Evolutionary conservation across 2,329 filamentous ascomycete genomes (phyloP), one percentile per base, ranked within the genome.

Genomic region (Penicillium hordei): DNA sequence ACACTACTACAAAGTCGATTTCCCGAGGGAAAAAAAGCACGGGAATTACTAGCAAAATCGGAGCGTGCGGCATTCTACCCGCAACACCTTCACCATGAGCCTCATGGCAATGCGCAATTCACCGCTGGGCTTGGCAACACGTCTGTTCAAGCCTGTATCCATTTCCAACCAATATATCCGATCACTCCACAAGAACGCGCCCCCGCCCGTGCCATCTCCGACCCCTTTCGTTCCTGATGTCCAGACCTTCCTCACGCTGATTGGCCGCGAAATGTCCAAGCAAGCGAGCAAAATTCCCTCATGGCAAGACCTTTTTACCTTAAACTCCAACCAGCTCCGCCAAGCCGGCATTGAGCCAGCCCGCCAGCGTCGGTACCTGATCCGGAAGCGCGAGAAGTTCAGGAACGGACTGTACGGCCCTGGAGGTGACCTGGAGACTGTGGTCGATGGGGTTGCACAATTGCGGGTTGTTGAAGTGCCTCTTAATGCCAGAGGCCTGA

Each of bases 181-280:
- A 65, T 69, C 64, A 27, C 68, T 81, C 29, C 79, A 81, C 66
- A 72, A 73, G 64, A 68, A 72, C 70, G 43, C 66, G 10, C 46
- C 72, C 7, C 77, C 85, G 33, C 60, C 70, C 4, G 74, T 88
- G 29, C 93, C 93, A 3, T 71, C 81, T 25, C 89, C 92, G 0
- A 96, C 89, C 38, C 90, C 91, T 1, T 92, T 96, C 68, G 87
- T 96, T 39, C 93, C 93, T 33, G 88, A 97, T 73, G 86, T 91
- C 40, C 73, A 83, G 66, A 94, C 93, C 17, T 96, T 99, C 76
- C 87, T 97, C 61, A 91, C 85, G 36, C 82, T 97, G 59, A 97
- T 97, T 76, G 94, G 94, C 67, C 93, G 94, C 62, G 88, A 88
- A 67, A 86, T 97, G 68, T 87, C 84, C 70, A 86, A 89, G 71